Percentiles rank a stretch among this genome's conserved stretches.
Evolutionary conservation across 2,329 filamentous ascomycete species (phyloP).

Genomic region (Penicillium sp.): DNA sequence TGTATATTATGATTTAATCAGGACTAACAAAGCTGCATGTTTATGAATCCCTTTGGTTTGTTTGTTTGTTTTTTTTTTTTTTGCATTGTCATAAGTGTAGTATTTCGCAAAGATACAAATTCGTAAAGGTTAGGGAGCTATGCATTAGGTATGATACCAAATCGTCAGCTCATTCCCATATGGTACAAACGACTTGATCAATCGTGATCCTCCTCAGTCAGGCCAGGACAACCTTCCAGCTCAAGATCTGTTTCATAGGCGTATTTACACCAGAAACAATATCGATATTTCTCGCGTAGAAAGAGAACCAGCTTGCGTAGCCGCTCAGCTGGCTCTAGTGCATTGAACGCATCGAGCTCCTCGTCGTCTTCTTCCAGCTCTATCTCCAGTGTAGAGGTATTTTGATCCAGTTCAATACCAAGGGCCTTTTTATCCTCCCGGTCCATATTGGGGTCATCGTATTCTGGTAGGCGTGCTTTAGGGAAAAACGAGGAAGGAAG

Average conservation of each 20-base stretch:
- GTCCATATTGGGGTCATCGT: constrained; percentile 68
- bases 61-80: neutral
- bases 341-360: constrained; percentile 77
- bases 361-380: constrained; percentile 69
- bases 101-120: neutral
- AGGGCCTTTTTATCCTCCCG: constrained; percentile 69
- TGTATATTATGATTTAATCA: constrained; percentile 19
- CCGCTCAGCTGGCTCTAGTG: constrained; percentile 63
- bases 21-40: constrained; percentile 12
- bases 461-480: constrained; percentile 56
- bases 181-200: constrained; percentile 36
- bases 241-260: constrained; percentile 62
- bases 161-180: neutral
- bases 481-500: constrained; percentile 37
- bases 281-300: constrained; percentile 68
- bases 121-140: neutral
- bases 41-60: constrained; percentile 6
- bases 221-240: constrained; percentile 87
- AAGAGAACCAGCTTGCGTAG: constrained; percentile 65
- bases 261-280: constrained; percentile 97
- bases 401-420: constrained; percentile 46
- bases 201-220: constrained; percentile 78
- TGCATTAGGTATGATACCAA: neutral
- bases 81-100: neutral
- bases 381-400: constrained; percentile 46